Percentiles rank a stretch among this genome's conserved stretches.
Evolutionary conservation across 805 yeast species (phyloP).

Genomic region (Candida andamanensis): DNA sequence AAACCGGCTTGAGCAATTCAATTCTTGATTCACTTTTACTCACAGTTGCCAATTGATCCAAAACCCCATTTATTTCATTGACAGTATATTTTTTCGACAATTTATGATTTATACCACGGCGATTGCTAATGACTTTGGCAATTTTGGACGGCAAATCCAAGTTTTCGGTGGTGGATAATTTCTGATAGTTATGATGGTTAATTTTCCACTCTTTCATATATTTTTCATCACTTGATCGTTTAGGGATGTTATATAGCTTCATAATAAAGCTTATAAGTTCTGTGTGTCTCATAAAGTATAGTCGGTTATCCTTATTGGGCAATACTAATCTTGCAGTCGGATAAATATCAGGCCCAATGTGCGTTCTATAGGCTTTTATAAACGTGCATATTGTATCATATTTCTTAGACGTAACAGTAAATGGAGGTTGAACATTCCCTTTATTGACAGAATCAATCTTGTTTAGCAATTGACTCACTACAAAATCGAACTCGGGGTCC

Average conservation of each 20-base stretch:
- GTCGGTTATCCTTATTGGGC: constrained; percentile 60
- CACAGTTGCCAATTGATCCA: constrained; percentile 27
- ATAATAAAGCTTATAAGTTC: constrained; percentile 46
- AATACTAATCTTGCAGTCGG: constrained; percentile 60
- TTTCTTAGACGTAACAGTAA: constrained; percentile 21
- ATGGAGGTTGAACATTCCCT: constrained; percentile 20
- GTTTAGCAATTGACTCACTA: constrained; percentile 38
- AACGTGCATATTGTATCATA: constrained; percentile 24
- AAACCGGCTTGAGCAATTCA: constrained; percentile 43
- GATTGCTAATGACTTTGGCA: constrained; percentile 46
- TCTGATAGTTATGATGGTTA: constrained; percentile 24
- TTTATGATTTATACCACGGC: constrained; percentile 43
- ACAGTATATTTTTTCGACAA: constrained; percentile 17
- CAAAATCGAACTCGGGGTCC: constrained; percentile 36
- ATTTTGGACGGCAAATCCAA: constrained; percentile 41
- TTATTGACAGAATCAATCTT: constrained; percentile 32
- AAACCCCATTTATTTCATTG: constrained; percentile 21
- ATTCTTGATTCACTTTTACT: constrained; percentile 29
- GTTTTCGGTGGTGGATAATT: constrained; percentile 14
- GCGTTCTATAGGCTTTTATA: constrained; percentile 27
- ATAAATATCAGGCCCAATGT: constrained; percentile 47
- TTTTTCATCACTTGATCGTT: constrained; percentile 54
- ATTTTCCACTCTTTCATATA: constrained; percentile 34
- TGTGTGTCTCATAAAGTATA: constrained; percentile 60
- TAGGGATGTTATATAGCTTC: constrained; percentile 53